Base-by-base conservation (phyloP, 805 yeast species). In the Saturnispora sanitii region DNA sequence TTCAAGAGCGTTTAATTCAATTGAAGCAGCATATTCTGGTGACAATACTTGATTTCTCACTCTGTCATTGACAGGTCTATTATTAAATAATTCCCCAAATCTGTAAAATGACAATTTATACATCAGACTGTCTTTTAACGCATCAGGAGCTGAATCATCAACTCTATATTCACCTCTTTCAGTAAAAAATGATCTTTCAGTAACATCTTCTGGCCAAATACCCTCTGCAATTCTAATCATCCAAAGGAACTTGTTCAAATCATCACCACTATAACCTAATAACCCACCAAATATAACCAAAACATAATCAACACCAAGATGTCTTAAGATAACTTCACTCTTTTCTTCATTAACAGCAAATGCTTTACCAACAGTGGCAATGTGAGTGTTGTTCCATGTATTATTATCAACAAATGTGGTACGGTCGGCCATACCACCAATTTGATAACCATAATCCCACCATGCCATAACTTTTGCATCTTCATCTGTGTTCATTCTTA, bases 391-490 rank as follows among this genome's bases (percentile, higher is more conserved):
- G 62, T 92, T 92, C 98, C 99, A 92, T 9, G 99, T 92, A 66
- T 92, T 92, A 73, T 92, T 92, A 63, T 92, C 99, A 30, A 94
- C 99, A 52, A 92, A 71, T 5, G 99, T 92, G 49, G 97, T 90
- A 58, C 99, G 77, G 65, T 92, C 98, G 35, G 98, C 98, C 97
- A 92, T 92, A 48, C 99, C 99, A 53, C 98, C 98, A 55, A 92
- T 92, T 68, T 92, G 99, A 64, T 92, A 92, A 41, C 99, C 99
- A 58, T 94, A 94, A 68, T 94, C 98, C 99, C 99, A 92, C 98
- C 99, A 92, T 9, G 96, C 81, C 82, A 94, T 86, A 46, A 92
- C 82, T 62, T 84, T 88, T 27, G 96, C 83, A 59, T 92, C 97
- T 60, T 92, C 96, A 3, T 83, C 78, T 1, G 98, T 92, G 66